These are phyloP conservation scores for Tetrapisispora namnaoensis DNA, from an alignment of 805 yeast species.

Conservation along the genomic window DNA sequence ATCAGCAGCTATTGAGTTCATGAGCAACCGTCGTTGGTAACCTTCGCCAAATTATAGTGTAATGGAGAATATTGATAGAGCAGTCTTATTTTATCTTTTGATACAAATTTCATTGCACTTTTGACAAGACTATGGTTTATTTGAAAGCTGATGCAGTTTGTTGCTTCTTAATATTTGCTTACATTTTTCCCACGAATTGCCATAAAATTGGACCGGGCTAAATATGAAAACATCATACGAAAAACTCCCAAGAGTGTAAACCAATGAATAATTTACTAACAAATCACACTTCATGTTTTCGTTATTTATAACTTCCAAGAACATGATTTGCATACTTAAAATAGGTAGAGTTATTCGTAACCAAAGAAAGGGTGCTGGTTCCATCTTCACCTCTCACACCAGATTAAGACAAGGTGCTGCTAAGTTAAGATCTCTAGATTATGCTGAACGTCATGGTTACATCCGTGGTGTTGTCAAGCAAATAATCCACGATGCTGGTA, in stretches of 20 bases:
- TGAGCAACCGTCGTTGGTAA: too few species aligned
- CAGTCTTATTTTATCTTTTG: too few species aligned
- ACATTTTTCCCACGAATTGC: too few species aligned
- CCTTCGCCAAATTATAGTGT: too few species aligned
- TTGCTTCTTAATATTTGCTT: too few species aligned
- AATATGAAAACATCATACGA: too few species aligned
- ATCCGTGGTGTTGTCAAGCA: slow-evolving; percentile 98
- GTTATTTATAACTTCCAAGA: neutral
- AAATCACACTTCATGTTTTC: neutral
- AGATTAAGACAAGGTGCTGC: slow-evolving; percentile 99
- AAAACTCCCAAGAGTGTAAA: neutral
- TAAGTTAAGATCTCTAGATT: slow-evolving; percentile 97
- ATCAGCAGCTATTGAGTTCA: too few species aligned
- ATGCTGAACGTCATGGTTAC: slow-evolving; percentile 99
- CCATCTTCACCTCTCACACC: slow-evolving; percentile 99
- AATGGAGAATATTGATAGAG: too few species aligned
- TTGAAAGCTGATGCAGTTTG: too few species aligned
- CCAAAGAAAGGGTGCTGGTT: slow-evolving; percentile 99
- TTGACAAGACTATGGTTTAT: too few species aligned
- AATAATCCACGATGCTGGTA: slow-evolving; percentile 98
- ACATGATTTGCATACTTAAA: slow-evolving; percentile 2
- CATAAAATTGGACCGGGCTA: too few species aligned
- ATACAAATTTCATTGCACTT: too few species aligned
- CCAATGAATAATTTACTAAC: neutral
- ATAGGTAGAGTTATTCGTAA: slow-evolving; percentile 99